These are phyloP conservation scores for Thalia dealbata DNA, from an alignment of 176 grass and related monocot species.

Conservation along the genomic window DNA sequence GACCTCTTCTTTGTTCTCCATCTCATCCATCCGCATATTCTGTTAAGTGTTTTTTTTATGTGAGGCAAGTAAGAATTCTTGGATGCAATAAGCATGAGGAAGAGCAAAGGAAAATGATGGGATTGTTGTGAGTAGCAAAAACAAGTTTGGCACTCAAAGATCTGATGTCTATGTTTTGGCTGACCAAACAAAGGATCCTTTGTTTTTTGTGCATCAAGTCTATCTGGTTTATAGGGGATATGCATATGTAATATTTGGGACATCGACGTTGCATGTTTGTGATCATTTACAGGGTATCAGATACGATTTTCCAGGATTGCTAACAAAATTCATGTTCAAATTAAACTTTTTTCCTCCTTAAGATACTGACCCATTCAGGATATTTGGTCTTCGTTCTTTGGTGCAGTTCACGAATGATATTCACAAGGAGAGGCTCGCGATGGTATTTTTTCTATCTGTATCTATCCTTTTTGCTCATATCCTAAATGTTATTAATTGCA, in stretches of 20 bases:
- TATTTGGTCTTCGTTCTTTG: constrained; percentile 12
- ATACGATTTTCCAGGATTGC: background rate
- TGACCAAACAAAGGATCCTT: background rate
- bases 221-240: background rate
- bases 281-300: background rate
- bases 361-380: background rate
- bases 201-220: background rate
- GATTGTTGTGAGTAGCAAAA: background rate
- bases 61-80: background rate
- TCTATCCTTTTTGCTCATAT: background rate
- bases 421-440: constrained; percentile 86
- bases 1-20: background rate
- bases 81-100: too few relatives aligned
- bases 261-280: background rate
- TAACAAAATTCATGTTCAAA: background rate
- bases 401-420: constrained; percentile 84
- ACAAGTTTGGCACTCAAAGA: background rate
- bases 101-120: background rate
- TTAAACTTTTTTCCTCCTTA: background rate
- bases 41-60: background rate
- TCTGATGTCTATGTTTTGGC: background rate
- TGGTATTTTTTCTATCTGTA: constrained; percentile 38
- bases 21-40: background rate
- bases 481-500: background rate
- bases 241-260: background rate